Evolutionary conservation across 495 filamentous ascomycete genomes (phyloP), one percentile per base, ranked within the genome.

Genomic region (Tuber umbilicatum): DNA sequence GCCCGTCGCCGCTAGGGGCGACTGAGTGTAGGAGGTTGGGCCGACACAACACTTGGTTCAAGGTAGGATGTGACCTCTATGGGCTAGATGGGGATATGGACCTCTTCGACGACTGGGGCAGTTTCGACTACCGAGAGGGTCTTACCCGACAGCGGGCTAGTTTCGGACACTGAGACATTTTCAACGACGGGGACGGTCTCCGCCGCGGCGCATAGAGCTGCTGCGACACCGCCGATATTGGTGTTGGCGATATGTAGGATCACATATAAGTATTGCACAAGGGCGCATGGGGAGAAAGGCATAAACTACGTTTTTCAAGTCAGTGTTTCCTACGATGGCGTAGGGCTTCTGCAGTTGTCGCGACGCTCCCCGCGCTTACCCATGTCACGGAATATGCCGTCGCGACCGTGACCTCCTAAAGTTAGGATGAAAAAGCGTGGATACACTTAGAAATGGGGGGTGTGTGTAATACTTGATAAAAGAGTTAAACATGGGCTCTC

Each of bases 121-220:
- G n/a, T n/a, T n/a, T n/a, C n/a, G 5, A 71, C 39, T 43, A 78
- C 42, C 23, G 76, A 75, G 19, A 78, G n/a, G 12, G 72, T 69
- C 69, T 78, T 72, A 78, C 7, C 71, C 43, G 31, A 78, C 40
- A 27, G 68, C 69, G 17, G 76, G 76, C 41, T 77, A 68, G 55
- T 78, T 41, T 78, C 76, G 47, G 73, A 67, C 9, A 74, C 27
- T 6, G 77, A 71, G 55, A 78, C 55, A 10, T 69, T 74, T 35
- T 79, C 76, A 39, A 79, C 31, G 17, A 68, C 72, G 2, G 78
- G 78, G 68, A 77, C 70, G 16, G 45, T 80, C 75, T 81, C 75
- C 38, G 75, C 35, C 40, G 73, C 73, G 42, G 7, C 0, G 42
- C 10, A 43, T 43, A 14, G 42, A 43, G 67, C 42, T n/a, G 72